phyloP scores from a whole-genome alignment of 768 basidiomycete species.

The Amanita thiersii region DNA sequence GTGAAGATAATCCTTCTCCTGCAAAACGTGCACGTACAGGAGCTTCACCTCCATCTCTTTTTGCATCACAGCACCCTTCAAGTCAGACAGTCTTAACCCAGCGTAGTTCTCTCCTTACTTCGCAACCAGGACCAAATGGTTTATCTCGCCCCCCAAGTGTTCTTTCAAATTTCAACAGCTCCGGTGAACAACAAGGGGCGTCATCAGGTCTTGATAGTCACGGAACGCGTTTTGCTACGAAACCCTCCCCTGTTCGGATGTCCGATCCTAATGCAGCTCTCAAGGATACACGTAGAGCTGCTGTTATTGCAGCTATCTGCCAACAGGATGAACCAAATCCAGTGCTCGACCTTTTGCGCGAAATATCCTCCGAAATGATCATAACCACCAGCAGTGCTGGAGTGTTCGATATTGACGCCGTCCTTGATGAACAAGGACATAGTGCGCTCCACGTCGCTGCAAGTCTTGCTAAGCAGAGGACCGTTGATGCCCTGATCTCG shows the following conservation, averaged over 20 bases:
- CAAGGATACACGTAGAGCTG: constrained; percentile 48
- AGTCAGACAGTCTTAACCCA: constrained; percentile 20
- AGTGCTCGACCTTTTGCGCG: constrained; percentile 59
- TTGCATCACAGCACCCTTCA: constrained; percentile 24
- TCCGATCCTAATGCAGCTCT: constrained; percentile 47
- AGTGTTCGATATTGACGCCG: constrained; percentile 62
- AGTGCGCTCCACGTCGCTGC: constrained; percentile 91
- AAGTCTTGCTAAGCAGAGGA: constrained; percentile 66
- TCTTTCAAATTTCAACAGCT: constrained; percentile 31
- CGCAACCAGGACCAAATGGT: constrained; percentile 32
- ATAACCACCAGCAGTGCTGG: constrained; percentile 20
- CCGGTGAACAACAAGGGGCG: constrained; percentile 27
- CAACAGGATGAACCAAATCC: constrained; percentile 59
- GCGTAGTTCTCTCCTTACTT: constrained; percentile 16
- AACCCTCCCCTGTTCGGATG: constrained; percentile 43
- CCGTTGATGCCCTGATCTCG: constrained; percentile 61
- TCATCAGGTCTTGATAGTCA: constrained; percentile 35
- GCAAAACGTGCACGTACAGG: constrained; percentile 67
- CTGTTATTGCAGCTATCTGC: constrained; percentile 59
- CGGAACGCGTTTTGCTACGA: constrained; percentile 59
- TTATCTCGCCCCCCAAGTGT: constrained; percentile 39
- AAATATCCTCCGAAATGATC: constrained; percentile 41
- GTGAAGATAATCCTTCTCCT: constrained; percentile 60
- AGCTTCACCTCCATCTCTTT: constrained; percentile 21
- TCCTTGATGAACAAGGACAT: constrained; percentile 92